A percentile compares a stretch with the other conserved stretches of the same genome.
These are phyloP conservation scores for Yarrowia sp. DNA, from an alignment of 805 yeast species.

Conservation along the genomic window DNA sequence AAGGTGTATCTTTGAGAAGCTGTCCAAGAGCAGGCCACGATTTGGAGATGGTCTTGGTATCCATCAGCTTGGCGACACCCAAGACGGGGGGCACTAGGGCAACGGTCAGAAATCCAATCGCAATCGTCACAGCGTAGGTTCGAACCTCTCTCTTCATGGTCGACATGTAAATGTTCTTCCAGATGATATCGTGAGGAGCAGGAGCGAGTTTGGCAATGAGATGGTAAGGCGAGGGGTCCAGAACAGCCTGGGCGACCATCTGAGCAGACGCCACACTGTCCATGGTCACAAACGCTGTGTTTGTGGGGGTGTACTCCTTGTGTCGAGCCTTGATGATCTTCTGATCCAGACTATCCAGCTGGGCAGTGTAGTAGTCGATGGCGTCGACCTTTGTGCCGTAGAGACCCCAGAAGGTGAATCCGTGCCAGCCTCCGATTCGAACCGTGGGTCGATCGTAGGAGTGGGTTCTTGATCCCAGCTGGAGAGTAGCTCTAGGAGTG, in stretches of 20 bases:
- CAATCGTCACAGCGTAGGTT: slow-evolving; percentile 65
- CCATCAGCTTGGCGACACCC: slow-evolving; percentile 81
- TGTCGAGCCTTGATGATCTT: slow-evolving; percentile 70
- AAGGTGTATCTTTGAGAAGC: slow-evolving; percentile 64
- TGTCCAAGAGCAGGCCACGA: slow-evolving; percentile 85
- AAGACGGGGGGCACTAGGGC: slow-evolving; percentile 83
- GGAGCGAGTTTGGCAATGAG: slow-evolving; percentile 88
- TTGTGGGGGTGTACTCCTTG: slow-evolving; percentile 78
- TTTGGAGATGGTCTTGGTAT: slow-evolving; percentile 75
- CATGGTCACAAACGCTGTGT: slow-evolving; percentile 94
- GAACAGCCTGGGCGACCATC: slow-evolving; percentile 92
- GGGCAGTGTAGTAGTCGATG: slow-evolving; percentile 74
- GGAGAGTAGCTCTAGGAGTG: slow-evolving; percentile 39
- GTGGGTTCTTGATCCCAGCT: slow-evolving; percentile 43
- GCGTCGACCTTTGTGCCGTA: slow-evolving; percentile 80
- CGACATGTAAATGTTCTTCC: slow-evolving; percentile 88
- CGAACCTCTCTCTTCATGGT: slow-evolving; percentile 73
- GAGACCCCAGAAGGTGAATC: slow-evolving; percentile 56
- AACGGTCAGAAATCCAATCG: slow-evolving; percentile 73
- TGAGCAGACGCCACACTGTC: slow-evolving; percentile 95
- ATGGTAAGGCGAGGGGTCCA: slow-evolving; percentile 87
- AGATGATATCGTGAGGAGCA: slow-evolving; percentile 92
- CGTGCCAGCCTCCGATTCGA: slow-evolving; percentile 55
- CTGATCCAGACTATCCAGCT: slow-evolving; percentile 71
- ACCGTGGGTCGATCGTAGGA: slow-evolving; percentile 65